Evolutionary conservation across 2,329 filamentous ascomycete species (phyloP).

Genomic region (Aspergillus sp.): DNA sequence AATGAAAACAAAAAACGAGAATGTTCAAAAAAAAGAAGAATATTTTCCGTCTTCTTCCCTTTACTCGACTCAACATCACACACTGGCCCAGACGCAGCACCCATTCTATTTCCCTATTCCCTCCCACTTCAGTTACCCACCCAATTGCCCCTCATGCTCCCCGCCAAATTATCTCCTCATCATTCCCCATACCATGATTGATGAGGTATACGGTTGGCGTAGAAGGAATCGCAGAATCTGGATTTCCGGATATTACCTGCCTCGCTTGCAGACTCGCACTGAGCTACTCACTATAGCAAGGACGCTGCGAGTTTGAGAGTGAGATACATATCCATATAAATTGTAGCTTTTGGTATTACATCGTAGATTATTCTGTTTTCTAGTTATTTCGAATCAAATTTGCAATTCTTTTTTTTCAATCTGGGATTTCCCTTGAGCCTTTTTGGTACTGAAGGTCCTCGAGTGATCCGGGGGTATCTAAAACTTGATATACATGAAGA

Average conservation of each 20-base stretch:
- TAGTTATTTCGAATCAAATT: not conserved
- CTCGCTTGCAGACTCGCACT: conserved; percentile 45
- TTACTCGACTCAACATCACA: not conserved
- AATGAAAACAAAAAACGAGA: conserved; percentile 14
- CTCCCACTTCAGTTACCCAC: not conserved
- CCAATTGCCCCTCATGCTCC: not conserved
- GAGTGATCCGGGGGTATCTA: no score
- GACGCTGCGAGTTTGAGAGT: conserved; percentile 44
- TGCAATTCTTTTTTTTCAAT: not conserved
- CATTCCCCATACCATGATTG: conserved; percentile 57
- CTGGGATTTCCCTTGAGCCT: no score
- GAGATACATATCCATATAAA: conserved; percentile 33
- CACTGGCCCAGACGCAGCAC: conserved; percentile 1
- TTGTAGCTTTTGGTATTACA: not conserved
- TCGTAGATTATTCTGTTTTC: not conserved
- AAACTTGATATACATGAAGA: no score
- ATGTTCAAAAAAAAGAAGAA: conserved; percentile 7
- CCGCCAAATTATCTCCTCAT: conserved; percentile 87
- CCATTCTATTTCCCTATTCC: not conserved
- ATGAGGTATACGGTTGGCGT: conserved; percentile 93
- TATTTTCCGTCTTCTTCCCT: not conserved
- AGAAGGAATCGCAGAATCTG: conserved; percentile 57
- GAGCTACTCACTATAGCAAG: conserved; percentile 26
- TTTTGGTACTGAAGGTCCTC: no score
- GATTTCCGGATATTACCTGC: conserved; percentile 22